Evolutionary conservation across 75 land plant species (phyloP).

Genomic region (Pinus albicaulis): DNA sequence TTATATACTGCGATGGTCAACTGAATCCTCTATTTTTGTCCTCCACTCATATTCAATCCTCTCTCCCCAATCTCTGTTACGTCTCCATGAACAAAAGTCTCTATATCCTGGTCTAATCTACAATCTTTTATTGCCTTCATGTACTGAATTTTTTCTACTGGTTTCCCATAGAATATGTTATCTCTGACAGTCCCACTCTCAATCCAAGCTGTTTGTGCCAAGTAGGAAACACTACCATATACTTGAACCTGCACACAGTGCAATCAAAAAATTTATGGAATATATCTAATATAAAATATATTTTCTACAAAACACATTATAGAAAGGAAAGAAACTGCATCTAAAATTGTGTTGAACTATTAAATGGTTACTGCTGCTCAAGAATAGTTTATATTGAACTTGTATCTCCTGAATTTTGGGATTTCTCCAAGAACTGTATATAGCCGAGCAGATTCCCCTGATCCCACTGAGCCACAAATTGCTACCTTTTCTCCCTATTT

Average conservation of each 20-base stretch:
- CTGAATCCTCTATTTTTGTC: too few species aligned
- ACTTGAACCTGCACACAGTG: conserved; percentile 46
- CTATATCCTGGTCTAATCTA: too few species aligned
- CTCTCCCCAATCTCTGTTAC: too few species aligned
- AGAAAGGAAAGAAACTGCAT: conserved; percentile 5
- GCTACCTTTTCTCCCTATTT: conserved; percentile 62
- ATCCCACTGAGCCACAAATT: too few species aligned
- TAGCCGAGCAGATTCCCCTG: conserved; percentile 28
- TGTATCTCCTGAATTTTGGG: conserved; percentile 59
- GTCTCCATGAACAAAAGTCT: too few species aligned
- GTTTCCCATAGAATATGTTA: conserved; percentile 79
- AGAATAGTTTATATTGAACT: conserved; percentile 10
- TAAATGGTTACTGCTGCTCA: background rate
- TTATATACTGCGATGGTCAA: too few species aligned
- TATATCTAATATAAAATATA: background rate
- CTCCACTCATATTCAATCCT: too few species aligned
- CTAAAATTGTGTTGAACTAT: background rate
- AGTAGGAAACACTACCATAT: conserved; percentile 75
- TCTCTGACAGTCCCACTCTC: conserved; percentile 73
- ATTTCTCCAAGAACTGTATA: conserved; percentile 82
- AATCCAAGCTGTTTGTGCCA: conserved; percentile 91
- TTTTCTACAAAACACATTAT: background rate
- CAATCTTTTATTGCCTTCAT: conserved; percentile 58
- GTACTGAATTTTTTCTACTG: conserved; percentile 48
- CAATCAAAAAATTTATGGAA: background rate